Conservation (phyloP, 768 basidiomycete species). For the Tricholoma sp. region DNA sequence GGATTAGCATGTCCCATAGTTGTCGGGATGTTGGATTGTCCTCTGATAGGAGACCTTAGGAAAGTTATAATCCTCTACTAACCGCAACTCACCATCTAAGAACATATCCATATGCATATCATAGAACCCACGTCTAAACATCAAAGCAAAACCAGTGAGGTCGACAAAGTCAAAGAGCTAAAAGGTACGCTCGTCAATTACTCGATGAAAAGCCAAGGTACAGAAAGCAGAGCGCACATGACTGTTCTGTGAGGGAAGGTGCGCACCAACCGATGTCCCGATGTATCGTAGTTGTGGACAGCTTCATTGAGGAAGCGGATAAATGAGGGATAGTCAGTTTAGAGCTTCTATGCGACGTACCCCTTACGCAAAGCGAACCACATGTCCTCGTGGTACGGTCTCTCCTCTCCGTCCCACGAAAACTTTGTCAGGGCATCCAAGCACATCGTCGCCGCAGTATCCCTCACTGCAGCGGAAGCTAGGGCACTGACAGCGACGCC, state of each 20-base stretch:
- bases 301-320: slow-evolving; percentile 27
- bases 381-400: slow-evolving; percentile 66
- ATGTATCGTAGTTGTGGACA: slow-evolving; percentile 64
- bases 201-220: slow-evolving; percentile 1
- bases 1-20: slow-evolving; percentile 70
- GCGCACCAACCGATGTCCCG: slow-evolving; percentile 56
- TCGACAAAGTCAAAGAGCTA: slow-evolving; percentile 68
- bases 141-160: slow-evolving; percentile 58
- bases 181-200: not conserved
- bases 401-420: slow-evolving; percentile 69
- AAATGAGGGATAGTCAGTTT: slow-evolving; percentile 2
- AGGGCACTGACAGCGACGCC: slow-evolving; percentile 26
- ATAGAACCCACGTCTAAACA: slow-evolving; percentile 59
- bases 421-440: slow-evolving; percentile 66
- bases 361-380: slow-evolving; percentile 69
- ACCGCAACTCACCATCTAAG: slow-evolving; percentile 44
- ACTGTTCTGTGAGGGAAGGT: slow-evolving; percentile 53
- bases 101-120: slow-evolving; percentile 51
- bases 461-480: slow-evolving; percentile 48
- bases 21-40: slow-evolving; percentile 44
- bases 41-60: slow-evolving; percentile 26
- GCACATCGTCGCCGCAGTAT: slow-evolving; percentile 39
- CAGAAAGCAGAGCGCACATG: slow-evolving; percentile 41
- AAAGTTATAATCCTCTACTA: not conserved
- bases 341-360: slow-evolving; percentile 29